Evolutionary conservation across 768 basidiomycete species (phyloP).

Genomic region (Sporobolomyces phaffii): DNA sequence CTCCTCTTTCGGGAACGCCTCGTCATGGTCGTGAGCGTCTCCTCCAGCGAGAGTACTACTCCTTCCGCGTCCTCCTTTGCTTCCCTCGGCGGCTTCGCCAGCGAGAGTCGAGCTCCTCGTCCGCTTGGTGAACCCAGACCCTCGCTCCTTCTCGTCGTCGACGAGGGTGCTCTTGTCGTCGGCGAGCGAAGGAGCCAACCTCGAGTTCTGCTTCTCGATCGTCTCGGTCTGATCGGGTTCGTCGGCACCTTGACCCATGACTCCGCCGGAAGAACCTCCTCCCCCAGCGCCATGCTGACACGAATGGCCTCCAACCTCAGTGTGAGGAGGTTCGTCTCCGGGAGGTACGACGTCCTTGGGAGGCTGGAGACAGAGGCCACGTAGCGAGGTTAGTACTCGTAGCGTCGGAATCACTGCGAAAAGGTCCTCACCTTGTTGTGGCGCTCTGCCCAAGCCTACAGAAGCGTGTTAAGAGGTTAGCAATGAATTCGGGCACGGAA

Average conservation of each 20-base stretch:
- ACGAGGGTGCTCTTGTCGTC: background rate
- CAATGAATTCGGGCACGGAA: background rate
- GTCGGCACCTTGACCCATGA: conserved; percentile 43
- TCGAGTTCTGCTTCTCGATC: conserved; percentile 33
- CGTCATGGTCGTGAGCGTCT: conserved; percentile 50
- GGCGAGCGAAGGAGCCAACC: background rate
- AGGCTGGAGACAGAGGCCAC: background rate
- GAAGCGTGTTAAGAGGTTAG: background rate
- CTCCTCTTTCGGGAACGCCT: conserved; percentile 76
- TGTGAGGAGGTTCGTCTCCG: conserved; percentile 44
- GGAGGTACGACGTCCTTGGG: conserved; percentile 44
- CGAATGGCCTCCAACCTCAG: conserved; percentile 44
- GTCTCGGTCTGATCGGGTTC: conserved; percentile 19
- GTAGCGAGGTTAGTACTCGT: background rate
- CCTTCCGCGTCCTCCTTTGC: conserved; percentile 42
- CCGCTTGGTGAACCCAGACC: conserved; percentile 17
- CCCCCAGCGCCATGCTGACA: conserved; percentile 48
- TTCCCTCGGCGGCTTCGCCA: conserved; percentile 8
- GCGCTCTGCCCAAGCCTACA: conserved; percentile 63
- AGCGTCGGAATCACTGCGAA: too few species aligned
- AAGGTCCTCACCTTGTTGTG: conserved; percentile 36
- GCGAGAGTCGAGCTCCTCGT: conserved; percentile 29
- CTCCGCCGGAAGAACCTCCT: conserved; percentile 47
- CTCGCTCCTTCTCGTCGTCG: conserved; percentile 19
- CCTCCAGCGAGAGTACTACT: conserved; percentile 42